Base-by-base conservation (phyloP, 805 yeast species). In the Metschnikowia santaceciliae region DNA sequence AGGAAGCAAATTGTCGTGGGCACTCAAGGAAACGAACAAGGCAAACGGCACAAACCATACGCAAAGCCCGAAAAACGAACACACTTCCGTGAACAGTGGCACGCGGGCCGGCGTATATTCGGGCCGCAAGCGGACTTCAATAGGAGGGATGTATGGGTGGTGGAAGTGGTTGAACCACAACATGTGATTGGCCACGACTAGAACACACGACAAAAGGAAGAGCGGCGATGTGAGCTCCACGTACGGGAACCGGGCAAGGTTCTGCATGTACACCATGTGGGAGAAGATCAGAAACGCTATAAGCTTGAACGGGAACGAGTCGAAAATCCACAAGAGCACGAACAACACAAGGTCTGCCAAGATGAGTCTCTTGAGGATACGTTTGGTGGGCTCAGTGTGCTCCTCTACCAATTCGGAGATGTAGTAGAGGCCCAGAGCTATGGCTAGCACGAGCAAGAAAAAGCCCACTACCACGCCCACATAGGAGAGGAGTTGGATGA, bases 41-140 rank as follows among this genome's bases (percentile, higher is more conserved):
- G 96, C 84, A 66, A 94, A 90, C 33, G 99, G 99, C 30, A 94
- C 80, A 52, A 92, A 77, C 99, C 99, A 94, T 17, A 94, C 84
- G 60, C 94, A 84, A 39, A 94, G 70, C 1, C 97, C 99, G 64
- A 94, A 91, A 67, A 94, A 94, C 3, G 97, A 86, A n/a, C 97
- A 88, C 3, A 94, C 88, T 64, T 94, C 96, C 1, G 90, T 76
- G 63, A 92, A 92, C 11, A 86, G 76, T 1, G 96, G 96, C 48
- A 88, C 79, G 42, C 81, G 79, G 13, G 86, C 87, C 43, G 88
- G 80, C 20, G 69, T 69, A 61, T 83, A 85, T 45, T 76, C 76
- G 45, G 88, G 78, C 56, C 71, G 76, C 61, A 84, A 71, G 59
- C 87, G 67, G 56, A 74, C 79, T 54, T 77, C 76, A 56, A 86